Evolutionary conservation across 225 moss, liverwort and hornwort genomes (phyloP).

Genomic region (Sphagnum tenellum): DNA sequence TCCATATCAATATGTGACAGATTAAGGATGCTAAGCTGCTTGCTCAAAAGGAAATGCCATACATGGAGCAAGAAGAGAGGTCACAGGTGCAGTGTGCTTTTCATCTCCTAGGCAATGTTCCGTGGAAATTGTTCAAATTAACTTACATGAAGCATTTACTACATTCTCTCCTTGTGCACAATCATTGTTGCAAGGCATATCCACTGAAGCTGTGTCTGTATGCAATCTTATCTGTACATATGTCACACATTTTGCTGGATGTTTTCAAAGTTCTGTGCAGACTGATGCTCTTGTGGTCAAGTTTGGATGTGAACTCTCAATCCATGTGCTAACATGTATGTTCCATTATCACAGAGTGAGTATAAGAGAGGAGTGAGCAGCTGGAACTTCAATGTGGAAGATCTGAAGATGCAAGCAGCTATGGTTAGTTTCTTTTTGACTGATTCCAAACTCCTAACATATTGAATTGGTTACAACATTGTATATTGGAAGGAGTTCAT

Average conservation of each 20-base stretch:
- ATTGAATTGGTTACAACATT: too few species aligned
- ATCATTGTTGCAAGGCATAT: too few species aligned
- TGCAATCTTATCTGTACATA: too few species aligned
- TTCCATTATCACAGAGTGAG: constrained; percentile 41
- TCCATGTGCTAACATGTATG: constrained; percentile 3
- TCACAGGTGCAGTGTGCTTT: constrained; percentile 44
- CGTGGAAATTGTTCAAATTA: too few species aligned
- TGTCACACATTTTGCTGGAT: too few species aligned
- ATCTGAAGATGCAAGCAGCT: constrained; percentile 79
- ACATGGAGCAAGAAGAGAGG: constrained; percentile 80
- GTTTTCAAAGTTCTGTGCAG: too few species aligned
- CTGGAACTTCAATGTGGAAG: constrained; percentile 96
- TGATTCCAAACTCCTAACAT: too few species aligned
- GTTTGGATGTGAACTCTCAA: background rate
- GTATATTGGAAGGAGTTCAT: too few species aligned
- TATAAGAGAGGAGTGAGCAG: constrained; percentile 92
- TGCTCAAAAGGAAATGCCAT: constrained; percentile 88
- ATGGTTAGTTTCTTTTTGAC: constrained; percentile 19
- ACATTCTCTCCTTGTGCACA: too few species aligned
- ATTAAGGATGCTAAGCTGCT: constrained; percentile 66
- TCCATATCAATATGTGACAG: constrained; percentile 13
- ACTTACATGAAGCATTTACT: too few species aligned
- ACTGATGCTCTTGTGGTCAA: too few species aligned
- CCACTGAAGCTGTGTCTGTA: too few species aligned
- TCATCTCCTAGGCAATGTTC: background rate